Conservation (phyloP, 768 basidiomycete genomes). For the Collybia nuda region DNA sequence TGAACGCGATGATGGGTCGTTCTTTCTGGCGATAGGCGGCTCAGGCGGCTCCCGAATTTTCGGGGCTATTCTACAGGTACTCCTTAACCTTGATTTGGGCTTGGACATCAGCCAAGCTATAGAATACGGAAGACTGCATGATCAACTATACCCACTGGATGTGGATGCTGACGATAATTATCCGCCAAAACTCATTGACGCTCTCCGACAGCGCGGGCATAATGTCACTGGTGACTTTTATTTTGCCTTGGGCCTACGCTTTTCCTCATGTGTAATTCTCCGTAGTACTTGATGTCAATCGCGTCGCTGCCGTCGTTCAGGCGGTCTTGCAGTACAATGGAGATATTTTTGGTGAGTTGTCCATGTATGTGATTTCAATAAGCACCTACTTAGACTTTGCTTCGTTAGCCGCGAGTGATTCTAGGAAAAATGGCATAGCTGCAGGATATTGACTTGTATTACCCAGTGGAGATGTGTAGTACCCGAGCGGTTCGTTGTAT, state of each 20-base stretch:
- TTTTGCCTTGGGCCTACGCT: background rate
- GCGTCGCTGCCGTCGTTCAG: constrained; percentile 79
- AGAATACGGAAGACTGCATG: constrained; percentile 82
- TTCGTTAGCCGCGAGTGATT: constrained; percentile 78
- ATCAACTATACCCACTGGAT: constrained; percentile 74
- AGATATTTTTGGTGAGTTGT: constrained; percentile 58
- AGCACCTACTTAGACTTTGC: constrained; percentile 5
- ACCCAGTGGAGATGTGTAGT: background rate
- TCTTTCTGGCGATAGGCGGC: constrained; percentile 77
- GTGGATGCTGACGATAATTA: constrained; percentile 66
- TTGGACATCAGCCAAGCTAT: constrained; percentile 78
- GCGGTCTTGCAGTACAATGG: constrained; percentile 54
- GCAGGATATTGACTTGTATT: constrained; percentile 63
- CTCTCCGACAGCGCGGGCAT: constrained; percentile 64
- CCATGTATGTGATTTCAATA: background rate
- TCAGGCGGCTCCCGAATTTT: constrained; percentile 90
- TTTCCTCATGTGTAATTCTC: constrained; percentile 3
- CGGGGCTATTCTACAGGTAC: constrained; percentile 71
- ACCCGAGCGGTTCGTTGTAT: background rate
- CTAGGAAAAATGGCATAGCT: constrained; percentile 90
- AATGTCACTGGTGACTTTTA: constrained; percentile 55
- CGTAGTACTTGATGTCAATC: constrained; percentile 63
- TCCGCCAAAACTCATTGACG: constrained; percentile 53
- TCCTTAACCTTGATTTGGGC: constrained; percentile 82
- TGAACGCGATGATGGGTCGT: constrained; percentile 70